Evolutionary conservation across 805 yeast genomes (phyloP).

Genomic region (Myxozyma neglecta): DNA sequence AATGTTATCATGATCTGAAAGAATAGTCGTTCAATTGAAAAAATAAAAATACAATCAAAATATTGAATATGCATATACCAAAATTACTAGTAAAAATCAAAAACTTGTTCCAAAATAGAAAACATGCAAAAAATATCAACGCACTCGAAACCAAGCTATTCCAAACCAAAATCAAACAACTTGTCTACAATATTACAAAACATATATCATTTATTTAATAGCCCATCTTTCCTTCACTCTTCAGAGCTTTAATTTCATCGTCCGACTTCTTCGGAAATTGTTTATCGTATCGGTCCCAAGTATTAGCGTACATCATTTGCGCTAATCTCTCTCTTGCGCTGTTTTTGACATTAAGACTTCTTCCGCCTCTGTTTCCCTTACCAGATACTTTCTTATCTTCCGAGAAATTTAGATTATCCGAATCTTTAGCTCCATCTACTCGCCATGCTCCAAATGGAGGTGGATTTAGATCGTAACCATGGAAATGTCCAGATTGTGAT

Average conservation of each 20-base stretch:
- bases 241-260: not conserved
- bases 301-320: not conserved
- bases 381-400: slow-evolving; percentile 1
- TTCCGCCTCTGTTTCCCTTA: slow-evolving; percentile 9
- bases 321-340: slow-evolving; percentile 11
- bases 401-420: slow-evolving; percentile 7
- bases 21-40: no score
- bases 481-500: slow-evolving; percentile 15
- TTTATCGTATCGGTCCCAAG: slow-evolving; percentile 3
- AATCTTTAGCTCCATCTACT: slow-evolving; percentile 16
- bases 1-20: no score
- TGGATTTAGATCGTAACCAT: slow-evolving; percentile 15
- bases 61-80: no score
- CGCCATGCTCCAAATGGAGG: slow-evolving; percentile 20
- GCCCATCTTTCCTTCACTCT: not conserved
- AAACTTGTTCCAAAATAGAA: not conserved
- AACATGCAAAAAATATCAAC: not conserved
- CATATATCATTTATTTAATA: not conserved
- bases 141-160: not conserved
- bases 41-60: no score
- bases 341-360: slow-evolving; percentile 8
- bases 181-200: not conserved
- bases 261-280: not conserved
- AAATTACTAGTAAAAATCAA: not conserved
- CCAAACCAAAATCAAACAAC: not conserved